Percentiles rank a stretch among this genome's conserved stretches.
phyloP scores from a whole-genome alignment of 805 yeast species.

The Blastobotrys chiropterorum region DNA sequence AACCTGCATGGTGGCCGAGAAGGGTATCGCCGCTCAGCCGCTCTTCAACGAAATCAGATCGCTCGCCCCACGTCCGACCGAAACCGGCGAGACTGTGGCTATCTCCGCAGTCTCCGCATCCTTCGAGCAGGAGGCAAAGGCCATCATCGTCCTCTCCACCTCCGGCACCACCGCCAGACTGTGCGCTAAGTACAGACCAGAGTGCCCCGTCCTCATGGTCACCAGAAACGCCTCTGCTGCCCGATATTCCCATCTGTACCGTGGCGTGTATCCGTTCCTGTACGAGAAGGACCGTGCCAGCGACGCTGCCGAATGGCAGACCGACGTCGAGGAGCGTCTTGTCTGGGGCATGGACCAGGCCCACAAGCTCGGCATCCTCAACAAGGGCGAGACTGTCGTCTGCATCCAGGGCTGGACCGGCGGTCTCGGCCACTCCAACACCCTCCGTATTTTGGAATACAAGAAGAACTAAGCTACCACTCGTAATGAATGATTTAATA shows the following conservation, averaged over 20 bases:
- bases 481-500: not conserved
- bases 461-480: slow-evolving; percentile 10
- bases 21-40: slow-evolving; percentile 82
- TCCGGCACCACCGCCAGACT: slow-evolving; percentile 94
- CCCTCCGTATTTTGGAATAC: slow-evolving; percentile 85
- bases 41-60: slow-evolving; percentile 83
- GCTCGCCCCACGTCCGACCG: slow-evolving; percentile 80
- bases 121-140: slow-evolving; percentile 94
- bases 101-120: slow-evolving; percentile 95
- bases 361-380: slow-evolving; percentile 74
- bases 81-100: slow-evolving; percentile 94
- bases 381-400: slow-evolving; percentile 82
- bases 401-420: slow-evolving; percentile 98
- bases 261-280: slow-evolving; percentile 98
- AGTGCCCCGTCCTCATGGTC: slow-evolving; percentile 95
- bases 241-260: slow-evolving; percentile 90
- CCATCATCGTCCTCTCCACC: slow-evolving; percentile 92
- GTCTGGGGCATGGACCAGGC: slow-evolving; percentile 91
- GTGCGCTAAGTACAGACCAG: slow-evolving; percentile 95
- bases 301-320: slow-evolving; percentile 76
- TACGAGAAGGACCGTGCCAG: slow-evolving; percentile 53
- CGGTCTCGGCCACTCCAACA: slow-evolving; percentile 98
- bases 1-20: slow-evolving; percentile 93
- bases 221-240: slow-evolving; percentile 93
- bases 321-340: slow-evolving; percentile 92